These are phyloP conservation scores for Moelleriella libera DNA, from an alignment of 2,329 filamentous ascomycete species.

Conservation along the genomic window DNA sequence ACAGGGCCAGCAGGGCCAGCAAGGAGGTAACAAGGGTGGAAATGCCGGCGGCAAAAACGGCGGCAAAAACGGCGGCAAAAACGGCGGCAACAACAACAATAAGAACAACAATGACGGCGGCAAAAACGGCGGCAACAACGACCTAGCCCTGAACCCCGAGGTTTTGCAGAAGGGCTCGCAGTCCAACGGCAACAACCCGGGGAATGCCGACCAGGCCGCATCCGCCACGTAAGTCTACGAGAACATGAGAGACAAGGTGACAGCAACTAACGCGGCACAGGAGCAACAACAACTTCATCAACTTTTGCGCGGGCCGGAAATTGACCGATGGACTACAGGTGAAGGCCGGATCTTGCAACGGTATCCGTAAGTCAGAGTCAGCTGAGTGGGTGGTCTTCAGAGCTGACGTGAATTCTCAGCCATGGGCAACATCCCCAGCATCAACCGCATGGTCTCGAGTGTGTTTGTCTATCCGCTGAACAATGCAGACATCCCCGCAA, in stretches of 20 bases:
- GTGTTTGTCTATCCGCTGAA: conserved; percentile 39
- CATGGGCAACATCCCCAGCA: conserved; percentile 47
- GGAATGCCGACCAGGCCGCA: conserved; percentile 31
- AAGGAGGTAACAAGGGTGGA: too few relatives aligned
- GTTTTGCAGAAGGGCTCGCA: conserved; percentile 35
- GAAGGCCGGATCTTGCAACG: conserved; percentile 47
- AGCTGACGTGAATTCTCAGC: conserved; percentile 14
- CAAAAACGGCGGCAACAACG: conserved; percentile 8
- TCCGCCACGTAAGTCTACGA: conserved; percentile 33
- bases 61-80: not conserved
- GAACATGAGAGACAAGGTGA: not conserved
- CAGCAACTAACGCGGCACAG: conserved; percentile 15
- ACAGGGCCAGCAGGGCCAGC: too few relatives aligned
- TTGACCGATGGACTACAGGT: conserved; percentile 48
- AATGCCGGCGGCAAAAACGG: not conserved
- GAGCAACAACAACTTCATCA: conserved; percentile 47
- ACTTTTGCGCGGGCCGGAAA: conserved; percentile 40
- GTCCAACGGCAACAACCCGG: conserved; percentile 30
- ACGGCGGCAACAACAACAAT: not conserved
- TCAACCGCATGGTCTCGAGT: conserved; percentile 41
- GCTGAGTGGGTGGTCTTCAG: too few relatives aligned
- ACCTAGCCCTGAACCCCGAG: conserved; percentile 22
- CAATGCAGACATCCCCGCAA: conserved; percentile 28
- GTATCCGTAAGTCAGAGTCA: conserved; percentile 28
- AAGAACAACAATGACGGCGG: conserved; percentile 2